Evolutionary conservation across 371 early-diverging fungal species (phyloP).

Genomic region (Zopfochytrium polystomum): DNA sequence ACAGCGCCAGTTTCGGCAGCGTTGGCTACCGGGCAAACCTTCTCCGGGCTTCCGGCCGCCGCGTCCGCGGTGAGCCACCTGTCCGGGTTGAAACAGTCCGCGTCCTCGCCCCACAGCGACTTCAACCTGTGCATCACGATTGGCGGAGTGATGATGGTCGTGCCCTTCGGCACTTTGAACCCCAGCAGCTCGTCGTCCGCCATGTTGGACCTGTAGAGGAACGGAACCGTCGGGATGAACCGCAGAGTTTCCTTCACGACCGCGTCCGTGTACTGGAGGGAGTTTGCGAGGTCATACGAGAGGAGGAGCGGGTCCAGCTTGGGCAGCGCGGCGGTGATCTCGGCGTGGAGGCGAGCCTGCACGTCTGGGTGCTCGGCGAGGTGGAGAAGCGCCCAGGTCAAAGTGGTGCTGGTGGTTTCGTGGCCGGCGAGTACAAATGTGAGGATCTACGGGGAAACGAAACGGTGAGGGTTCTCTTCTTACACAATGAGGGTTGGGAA

Average conservation of each 20-base stretch:
- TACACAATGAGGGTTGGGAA: too few relatives aligned
- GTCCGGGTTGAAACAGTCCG: conserved; percentile 58
- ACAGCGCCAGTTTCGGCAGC: too few relatives aligned
- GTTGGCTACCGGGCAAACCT: too few relatives aligned
- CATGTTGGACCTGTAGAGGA: conserved; percentile 39
- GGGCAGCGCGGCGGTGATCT: conserved; percentile 12
- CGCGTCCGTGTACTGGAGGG: too few relatives aligned
- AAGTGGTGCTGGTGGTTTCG: neutral
- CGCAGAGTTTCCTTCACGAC: too few relatives aligned
- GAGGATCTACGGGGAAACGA: neutral
- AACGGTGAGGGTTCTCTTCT: neutral
- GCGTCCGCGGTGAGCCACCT: conserved; percentile 47
- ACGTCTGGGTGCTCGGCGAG: conserved; percentile 13
- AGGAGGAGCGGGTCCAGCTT: too few relatives aligned
- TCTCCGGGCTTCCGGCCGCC: too few relatives aligned
- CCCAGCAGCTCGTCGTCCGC: conserved; percentile 47
- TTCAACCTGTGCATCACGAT: conserved; percentile 49
- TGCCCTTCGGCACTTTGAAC: conserved; percentile 55
- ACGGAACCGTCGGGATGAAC: too few relatives aligned
- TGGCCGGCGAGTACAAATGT: neutral
- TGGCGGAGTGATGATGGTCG: conserved; percentile 43
- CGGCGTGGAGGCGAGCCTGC: conserved; percentile 10
- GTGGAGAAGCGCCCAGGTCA: conserved; percentile 22
- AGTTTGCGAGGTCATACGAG: too few relatives aligned
- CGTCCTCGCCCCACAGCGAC: conserved; percentile 65